phyloP scores from a whole-genome alignment of 352 stramenopile genomes.

The Albugo laibachii region DNA sequence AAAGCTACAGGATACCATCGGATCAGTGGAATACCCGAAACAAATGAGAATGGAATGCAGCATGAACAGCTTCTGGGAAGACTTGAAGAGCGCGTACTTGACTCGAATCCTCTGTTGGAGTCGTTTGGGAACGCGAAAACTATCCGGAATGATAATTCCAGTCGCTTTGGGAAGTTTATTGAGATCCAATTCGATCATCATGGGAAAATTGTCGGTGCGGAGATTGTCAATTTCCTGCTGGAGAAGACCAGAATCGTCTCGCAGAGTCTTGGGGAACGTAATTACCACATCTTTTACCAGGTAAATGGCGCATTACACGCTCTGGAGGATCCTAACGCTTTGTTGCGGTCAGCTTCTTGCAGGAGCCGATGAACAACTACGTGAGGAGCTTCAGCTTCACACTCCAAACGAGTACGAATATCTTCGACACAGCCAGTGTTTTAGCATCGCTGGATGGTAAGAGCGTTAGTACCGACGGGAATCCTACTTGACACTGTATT shows the following conservation, averaged over 20 bases:
- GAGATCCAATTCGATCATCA: conserved; percentile 91
- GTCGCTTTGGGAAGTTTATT: conserved; percentile 95
- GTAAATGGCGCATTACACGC: conserved; percentile 17
- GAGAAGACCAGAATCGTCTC: conserved; percentile 83
- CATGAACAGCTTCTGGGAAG: conserved; percentile 20
- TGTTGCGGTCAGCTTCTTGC: conserved; percentile 28
- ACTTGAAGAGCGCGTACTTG: conserved; percentile 69
- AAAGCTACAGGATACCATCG: conserved; percentile 56
- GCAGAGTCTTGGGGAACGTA: conserved; percentile 82
- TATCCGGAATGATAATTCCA: conserved; percentile 93
- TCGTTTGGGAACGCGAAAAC: conserved; percentile 88
- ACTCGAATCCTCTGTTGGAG: conserved; percentile 78
- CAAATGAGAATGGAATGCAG: conserved; percentile 65
- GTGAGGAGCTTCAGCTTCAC: conserved; percentile 45
- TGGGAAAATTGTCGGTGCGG: conserved; percentile 76
- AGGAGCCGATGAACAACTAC: conserved; percentile 43
- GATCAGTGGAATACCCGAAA: conserved; percentile 16
- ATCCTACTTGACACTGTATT: background rate
- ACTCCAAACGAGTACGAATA: conserved; percentile 75
- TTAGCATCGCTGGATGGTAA: conserved; percentile 43
- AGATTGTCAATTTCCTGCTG: conserved; percentile 83
- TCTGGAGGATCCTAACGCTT: conserved; percentile 7
- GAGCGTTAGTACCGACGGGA: conserved; percentile 1
- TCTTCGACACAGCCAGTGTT: conserved; percentile 74
- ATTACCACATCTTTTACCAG: conserved; percentile 98